These are phyloP conservation scores for Oxytropis ochrocephala DNA, from an alignment of 306 rosid species.

Conservation along the genomic window DNA sequence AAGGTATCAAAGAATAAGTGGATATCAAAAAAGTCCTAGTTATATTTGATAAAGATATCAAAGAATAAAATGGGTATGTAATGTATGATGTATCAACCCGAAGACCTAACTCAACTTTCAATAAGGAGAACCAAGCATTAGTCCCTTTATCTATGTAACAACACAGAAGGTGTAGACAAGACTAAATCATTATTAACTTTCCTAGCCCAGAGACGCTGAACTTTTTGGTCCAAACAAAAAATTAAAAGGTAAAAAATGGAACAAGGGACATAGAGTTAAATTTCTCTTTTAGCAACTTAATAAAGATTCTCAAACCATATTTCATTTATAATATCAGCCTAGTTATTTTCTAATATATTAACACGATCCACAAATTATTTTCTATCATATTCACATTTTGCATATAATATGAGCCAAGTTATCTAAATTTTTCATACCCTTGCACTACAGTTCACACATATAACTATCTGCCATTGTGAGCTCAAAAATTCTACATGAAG, in stretches of 20 bases:
- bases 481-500: constrained; percentile 7
- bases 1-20: neutral
- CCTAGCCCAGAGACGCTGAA: neutral
- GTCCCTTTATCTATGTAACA: neutral
- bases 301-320: neutral
- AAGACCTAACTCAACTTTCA: neutral
- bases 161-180: neutral
- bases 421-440: neutral
- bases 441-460: neutral
- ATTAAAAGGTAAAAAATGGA: too few relatives aligned
- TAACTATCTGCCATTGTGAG: neutral
- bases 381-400: neutral
- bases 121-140: neutral
- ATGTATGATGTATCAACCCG: neutral
- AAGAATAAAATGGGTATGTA: neutral
- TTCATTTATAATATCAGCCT: neutral
- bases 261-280: neutral
- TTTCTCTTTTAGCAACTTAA: neutral
- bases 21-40: neutral
- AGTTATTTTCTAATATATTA: neutral
- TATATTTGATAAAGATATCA: neutral
- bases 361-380: neutral
- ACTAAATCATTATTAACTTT: neutral
- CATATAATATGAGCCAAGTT: neutral
- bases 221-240: neutral